phyloP scores from a whole-genome alignment of 768 basidiomycete genomes.

The Termitomyces sp. region DNA sequence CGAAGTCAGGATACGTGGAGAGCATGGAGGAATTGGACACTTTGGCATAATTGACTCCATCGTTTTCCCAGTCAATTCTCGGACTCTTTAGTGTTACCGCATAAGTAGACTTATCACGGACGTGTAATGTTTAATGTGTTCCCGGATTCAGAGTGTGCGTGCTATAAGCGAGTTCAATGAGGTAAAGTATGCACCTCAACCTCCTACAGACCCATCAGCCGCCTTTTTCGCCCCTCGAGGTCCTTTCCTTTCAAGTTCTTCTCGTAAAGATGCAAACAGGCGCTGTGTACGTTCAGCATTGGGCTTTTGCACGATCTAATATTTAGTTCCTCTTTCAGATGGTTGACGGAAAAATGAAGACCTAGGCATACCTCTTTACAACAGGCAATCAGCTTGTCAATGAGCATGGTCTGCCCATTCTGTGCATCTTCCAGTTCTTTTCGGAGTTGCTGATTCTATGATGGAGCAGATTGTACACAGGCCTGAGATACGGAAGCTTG shows the following conservation, averaged over 20 bases:
- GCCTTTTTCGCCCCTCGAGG: constrained; percentile 36
- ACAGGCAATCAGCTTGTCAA: constrained; percentile 79
- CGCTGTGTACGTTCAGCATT: constrained; percentile 81
- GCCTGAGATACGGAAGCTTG: constrained; percentile 9
- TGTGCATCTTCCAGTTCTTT: constrained; percentile 80
- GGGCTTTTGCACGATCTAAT: constrained; percentile 50
- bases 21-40: constrained; percentile 67
- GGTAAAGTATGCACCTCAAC: constrained; percentile 22
- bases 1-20: constrained; percentile 66
- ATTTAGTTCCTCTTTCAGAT: constrained; percentile 13
- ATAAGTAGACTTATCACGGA: constrained; percentile 11
- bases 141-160: background rate
- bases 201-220: constrained; percentile 37
- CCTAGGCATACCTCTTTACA: constrained; percentile 71
- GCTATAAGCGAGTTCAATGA: background rate
- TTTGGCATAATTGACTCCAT: constrained; percentile 25
- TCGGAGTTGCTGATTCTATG: constrained; percentile 59
- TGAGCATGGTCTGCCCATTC: constrained; percentile 70
- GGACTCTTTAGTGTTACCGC: constrained; percentile 1
- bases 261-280: constrained; percentile 72
- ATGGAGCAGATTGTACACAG: background rate
- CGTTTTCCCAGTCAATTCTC: background rate
- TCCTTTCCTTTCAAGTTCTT: constrained; percentile 75
- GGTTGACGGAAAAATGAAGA: background rate
- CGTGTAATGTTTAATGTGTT: constrained; percentile 11